phyloP scores from a whole-genome alignment of 164 flowering plant species.

The Chloranthus sessilifolius region DNA sequence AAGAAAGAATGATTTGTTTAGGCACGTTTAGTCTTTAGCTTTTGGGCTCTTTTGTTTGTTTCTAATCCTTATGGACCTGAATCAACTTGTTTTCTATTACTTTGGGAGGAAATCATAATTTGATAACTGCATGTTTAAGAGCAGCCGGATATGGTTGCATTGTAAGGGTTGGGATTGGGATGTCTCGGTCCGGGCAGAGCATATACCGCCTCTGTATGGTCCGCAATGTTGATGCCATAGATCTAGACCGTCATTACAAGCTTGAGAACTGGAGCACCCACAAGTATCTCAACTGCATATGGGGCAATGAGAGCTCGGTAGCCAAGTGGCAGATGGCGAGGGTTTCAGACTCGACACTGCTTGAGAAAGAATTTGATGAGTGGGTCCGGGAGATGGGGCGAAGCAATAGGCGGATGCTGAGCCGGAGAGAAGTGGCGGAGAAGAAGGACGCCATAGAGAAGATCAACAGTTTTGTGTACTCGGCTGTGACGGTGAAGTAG shows the following conservation, averaged over 20 bases:
- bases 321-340: slow-evolving; percentile 99
- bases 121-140: no score
- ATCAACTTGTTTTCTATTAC: no score
- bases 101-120: no score
- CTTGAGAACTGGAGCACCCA: slow-evolving; percentile 75
- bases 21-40: no score
- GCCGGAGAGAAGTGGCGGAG: slow-evolving; percentile 56
- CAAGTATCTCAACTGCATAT: slow-evolving; percentile 78
- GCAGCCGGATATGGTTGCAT: no score
- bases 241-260: slow-evolving; percentile 66
- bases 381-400: slow-evolving; percentile 84
- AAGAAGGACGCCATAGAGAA: slow-evolving; percentile 77
- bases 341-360: slow-evolving; percentile 81
- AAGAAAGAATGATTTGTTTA: no score
- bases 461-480: slow-evolving; percentile 60
- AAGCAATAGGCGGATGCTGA: slow-evolving; percentile 63
- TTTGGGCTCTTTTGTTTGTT: no score
- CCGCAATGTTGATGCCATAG: slow-evolving; percentile 81
- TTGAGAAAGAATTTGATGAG: slow-evolving; percentile 66
- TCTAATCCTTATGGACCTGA: no score
- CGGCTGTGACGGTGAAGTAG: slow-evolving; percentile 90
- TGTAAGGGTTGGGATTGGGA: slow-evolving; percentile 94
- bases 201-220: slow-evolving; percentile 84
- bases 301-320: slow-evolving; percentile 83
- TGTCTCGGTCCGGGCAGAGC: slow-evolving; percentile 47